A percentile compares a stretch with the other conserved stretches of the same genome.
These are phyloP conservation scores for Calonectria pseudoreteaudii DNA, from an alignment of 2,329 filamentous ascomycete genomes.

Conservation along the genomic window DNA sequence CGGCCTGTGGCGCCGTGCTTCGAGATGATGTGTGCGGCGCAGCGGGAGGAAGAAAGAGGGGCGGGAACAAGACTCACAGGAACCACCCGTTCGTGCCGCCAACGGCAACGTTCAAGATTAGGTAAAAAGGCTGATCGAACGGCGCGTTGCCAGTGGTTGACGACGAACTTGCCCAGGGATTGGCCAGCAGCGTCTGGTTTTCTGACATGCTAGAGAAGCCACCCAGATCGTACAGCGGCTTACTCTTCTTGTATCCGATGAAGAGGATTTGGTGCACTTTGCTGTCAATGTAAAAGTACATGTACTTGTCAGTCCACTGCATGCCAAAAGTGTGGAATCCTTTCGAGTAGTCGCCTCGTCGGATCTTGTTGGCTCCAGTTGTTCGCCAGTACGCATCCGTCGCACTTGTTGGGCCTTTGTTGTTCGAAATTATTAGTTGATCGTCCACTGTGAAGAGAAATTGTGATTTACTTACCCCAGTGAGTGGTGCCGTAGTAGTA, in stretches of 20 bases:
- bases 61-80: conserved; percentile 42
- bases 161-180: conserved; percentile 57
- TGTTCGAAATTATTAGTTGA: neutral
- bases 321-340: conserved; percentile 64
- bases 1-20: neutral
- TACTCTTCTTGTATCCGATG: conserved; percentile 47
- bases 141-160: conserved; percentile 57
- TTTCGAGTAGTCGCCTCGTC: conserved; percentile 50
- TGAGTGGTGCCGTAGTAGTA: conserved; percentile 58
- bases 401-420: conserved; percentile 36
- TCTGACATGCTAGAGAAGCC: conserved; percentile 53
- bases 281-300: conserved; percentile 65
- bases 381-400: conserved; percentile 51
- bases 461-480: conserved; percentile 52
- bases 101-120: conserved; percentile 64
- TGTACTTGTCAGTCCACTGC: conserved; percentile 64
- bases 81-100: conserved; percentile 63
- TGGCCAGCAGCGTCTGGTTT: conserved; percentile 54
- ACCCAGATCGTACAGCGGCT: conserved; percentile 55
- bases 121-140: conserved; percentile 64
- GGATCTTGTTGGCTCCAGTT: conserved; percentile 45
- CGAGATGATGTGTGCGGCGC: conserved; percentile 5
- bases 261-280: conserved; percentile 54
- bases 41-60: neutral
- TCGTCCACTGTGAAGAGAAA: neutral